Evolutionary conservation across 1,284 basidiomycete species (phyloP).

Genomic region (Sporisorium reilianum): DNA sequence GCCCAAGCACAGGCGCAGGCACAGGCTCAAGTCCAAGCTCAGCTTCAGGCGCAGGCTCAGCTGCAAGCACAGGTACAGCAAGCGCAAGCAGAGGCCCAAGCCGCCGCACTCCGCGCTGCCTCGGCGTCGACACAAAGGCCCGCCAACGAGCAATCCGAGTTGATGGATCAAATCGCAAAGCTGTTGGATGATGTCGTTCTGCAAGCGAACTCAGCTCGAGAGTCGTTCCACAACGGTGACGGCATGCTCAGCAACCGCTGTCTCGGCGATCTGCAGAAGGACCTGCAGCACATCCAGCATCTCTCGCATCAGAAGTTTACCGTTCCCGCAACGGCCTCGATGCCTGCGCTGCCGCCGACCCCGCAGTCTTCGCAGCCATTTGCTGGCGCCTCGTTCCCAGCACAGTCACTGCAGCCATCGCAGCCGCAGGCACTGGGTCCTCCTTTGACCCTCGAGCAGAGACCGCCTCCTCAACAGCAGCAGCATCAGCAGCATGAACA

Average conservation of each 20-base stretch:
- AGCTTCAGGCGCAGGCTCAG: conserved; percentile 30
- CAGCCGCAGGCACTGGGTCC: conserved; percentile 16
- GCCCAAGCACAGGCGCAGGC: conserved; percentile 29
- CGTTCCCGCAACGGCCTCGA: conserved; percentile 7
- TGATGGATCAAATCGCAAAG: conserved; percentile 54
- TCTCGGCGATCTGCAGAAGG: conserved; percentile 57
- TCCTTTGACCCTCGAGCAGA: conserved; percentile 29
- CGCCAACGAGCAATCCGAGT: conserved; percentile 23
- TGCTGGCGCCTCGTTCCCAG: conserved; percentile 12
- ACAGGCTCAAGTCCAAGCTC: conserved; percentile 32
- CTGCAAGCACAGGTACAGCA: conserved; percentile 35
- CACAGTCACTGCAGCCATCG: conserved; percentile 13
- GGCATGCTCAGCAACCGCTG: conserved; percentile 55
- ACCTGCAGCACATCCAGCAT: conserved; percentile 54
- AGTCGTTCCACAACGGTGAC: conserved; percentile 56
- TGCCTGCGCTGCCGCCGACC: conserved; percentile 10
- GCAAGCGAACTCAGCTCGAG: conserved; percentile 58
- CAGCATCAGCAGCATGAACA: conserved; percentile 22
- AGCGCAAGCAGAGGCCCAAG: conserved; percentile 35
- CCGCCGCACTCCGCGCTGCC: conserved; percentile 33
- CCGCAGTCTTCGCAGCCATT: conserved; percentile 23
- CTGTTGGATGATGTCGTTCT: conserved; percentile 54
- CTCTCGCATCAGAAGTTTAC: conserved; percentile 55
- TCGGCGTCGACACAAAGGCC: conserved; percentile 24
- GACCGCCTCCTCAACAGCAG: conserved; percentile 19